Evolutionary conservation across 1,284 basidiomycete species (phyloP), one percentile per base, ranked within the genome.

Genomic region (Austroboletus niveus): DNA sequence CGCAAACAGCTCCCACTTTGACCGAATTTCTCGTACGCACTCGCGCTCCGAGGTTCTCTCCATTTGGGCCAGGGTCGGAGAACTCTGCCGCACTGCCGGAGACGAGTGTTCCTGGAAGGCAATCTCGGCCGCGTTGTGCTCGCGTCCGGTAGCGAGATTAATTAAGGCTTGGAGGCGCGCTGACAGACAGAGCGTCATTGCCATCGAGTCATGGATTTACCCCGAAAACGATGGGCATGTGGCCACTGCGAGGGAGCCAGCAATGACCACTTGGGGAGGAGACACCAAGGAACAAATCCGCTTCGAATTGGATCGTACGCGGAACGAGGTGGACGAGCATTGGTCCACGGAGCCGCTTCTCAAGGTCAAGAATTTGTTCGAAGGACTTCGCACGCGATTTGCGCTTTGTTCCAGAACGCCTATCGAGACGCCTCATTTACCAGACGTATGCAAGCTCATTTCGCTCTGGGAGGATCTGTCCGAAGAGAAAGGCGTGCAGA

Each of bases 51-150:
- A 87, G 54, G 76, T 87, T 6, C 82, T 92, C 44, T 78, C 79
- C 0, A 75, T 79, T 1, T 92, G 89, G 89, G 78, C 79, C 7
- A 74, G 77, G 46, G 73, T 90, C 4, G 89, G 82, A 2, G 89
- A 92, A 60, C 62, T 84, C 39, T 86, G 86, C 51, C 76, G 87
- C 5, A 61, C 74, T 20, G 73, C 72, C 4, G 88, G 89, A 0
- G 89, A 92, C 57, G 84, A 86, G 57, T 86, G 84, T 58, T 82
- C 87, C 6, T 92, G 87, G 86, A 77, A 73, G 17, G 88, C 88
- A 3, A 84, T 92, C 50, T 70, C 71, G 31, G 74, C 76, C 15
- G 89, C 84, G 6, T 63, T 92, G 12, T 87, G 84, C 55, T 82
- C 84, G 14, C 74, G 82, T 29, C 85, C 89, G 8, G 75, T 92